Evolutionary conservation across 768 basidiomycete genomes (phyloP).

Genomic region (Phylloporus sp.): DNA sequence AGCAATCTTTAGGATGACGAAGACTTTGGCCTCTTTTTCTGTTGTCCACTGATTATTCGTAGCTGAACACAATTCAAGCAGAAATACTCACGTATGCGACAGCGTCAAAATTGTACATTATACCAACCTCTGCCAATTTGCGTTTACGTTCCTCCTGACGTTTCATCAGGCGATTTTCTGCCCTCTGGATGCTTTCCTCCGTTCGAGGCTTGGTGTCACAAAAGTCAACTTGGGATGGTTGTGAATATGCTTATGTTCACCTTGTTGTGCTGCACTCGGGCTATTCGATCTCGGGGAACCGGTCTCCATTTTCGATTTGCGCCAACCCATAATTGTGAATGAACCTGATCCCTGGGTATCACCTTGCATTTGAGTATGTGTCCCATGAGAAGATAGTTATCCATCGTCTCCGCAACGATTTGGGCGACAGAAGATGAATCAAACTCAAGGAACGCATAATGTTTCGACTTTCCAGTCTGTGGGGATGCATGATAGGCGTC

Average conservation of each 20-base stretch:
- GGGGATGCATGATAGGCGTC: not conserved
- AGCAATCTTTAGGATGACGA: constrained; percentile 7
- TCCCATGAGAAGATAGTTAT: constrained; percentile 94
- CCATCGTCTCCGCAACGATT: constrained; percentile 98
- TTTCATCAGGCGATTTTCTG: constrained; percentile 63
- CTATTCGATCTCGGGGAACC: constrained; percentile 69
- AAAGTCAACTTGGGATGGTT: constrained; percentile 3
- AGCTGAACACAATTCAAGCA: not conserved
- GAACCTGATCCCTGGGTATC: constrained; percentile 84
- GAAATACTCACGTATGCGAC: constrained; percentile 70
- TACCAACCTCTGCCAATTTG: constrained; percentile 75
- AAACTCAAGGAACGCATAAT: constrained; percentile 96
- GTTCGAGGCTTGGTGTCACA: constrained; percentile 56
- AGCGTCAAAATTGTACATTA: constrained; percentile 80
- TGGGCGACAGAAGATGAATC: constrained; percentile 82
- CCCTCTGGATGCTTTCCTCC: constrained; percentile 58
- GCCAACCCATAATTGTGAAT: constrained; percentile 95
- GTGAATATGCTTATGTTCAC: constrained; percentile 33
- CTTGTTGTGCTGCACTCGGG: constrained; percentile 76
- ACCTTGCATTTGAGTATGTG: constrained; percentile 90
- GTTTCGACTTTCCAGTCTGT: constrained; percentile 93
- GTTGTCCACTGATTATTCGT: not conserved
- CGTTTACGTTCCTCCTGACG: constrained; percentile 74
- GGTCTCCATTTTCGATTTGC: constrained; percentile 87
- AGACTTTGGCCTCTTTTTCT: constrained; percentile 37